A percentile compares a stretch with the other conserved stretches of the same genome.
phyloP scores from a whole-genome alignment of 805 yeast genomes.

The Kluyveromyces aestuarii region DNA sequence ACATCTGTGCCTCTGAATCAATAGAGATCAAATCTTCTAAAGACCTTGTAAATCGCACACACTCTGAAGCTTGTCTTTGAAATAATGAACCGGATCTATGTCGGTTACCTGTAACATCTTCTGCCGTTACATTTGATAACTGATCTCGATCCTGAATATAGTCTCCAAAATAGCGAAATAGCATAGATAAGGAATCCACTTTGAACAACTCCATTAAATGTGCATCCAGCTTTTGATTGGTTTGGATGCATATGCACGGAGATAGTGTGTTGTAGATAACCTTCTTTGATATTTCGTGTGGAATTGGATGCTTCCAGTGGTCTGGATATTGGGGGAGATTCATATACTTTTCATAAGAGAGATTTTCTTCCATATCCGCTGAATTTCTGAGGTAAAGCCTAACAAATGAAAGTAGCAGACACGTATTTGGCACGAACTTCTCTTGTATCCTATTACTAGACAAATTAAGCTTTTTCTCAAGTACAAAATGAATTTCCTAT shows the following conservation, averaged over 20 bases:
- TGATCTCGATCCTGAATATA: constrained; percentile 29
- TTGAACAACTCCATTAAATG: constrained; percentile 19
- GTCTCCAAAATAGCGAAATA: constrained; percentile 26
- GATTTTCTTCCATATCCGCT: background rate
- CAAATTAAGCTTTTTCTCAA: background rate
- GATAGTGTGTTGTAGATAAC: constrained; percentile 26
- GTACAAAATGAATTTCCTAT: background rate
- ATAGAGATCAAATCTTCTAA: constrained; percentile 26
- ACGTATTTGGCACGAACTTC: too few relatives aligned
- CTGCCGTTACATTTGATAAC: constrained; percentile 2
- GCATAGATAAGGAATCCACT: constrained; percentile 24
- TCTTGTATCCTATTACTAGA: too few relatives aligned
- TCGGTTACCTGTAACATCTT: constrained; percentile 9
- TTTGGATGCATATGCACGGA: constrained; percentile 26
- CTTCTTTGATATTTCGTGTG: constrained; percentile 25
- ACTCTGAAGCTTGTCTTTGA: constrained; percentile 29
- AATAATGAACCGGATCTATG: constrained; percentile 26
- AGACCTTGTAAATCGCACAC: constrained; percentile 43
- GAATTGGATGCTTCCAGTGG: constrained; percentile 19
- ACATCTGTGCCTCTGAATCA: constrained; percentile 1
- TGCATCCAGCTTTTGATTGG: constrained; percentile 21
- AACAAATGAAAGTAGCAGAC: too few relatives aligned
- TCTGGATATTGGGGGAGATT: constrained; percentile 22
- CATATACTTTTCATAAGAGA: constrained; percentile 25
- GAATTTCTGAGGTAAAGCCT: too few relatives aligned